Base-by-base conservation (phyloP, 139 green algal species). In the Chlorella sp. region DNA sequence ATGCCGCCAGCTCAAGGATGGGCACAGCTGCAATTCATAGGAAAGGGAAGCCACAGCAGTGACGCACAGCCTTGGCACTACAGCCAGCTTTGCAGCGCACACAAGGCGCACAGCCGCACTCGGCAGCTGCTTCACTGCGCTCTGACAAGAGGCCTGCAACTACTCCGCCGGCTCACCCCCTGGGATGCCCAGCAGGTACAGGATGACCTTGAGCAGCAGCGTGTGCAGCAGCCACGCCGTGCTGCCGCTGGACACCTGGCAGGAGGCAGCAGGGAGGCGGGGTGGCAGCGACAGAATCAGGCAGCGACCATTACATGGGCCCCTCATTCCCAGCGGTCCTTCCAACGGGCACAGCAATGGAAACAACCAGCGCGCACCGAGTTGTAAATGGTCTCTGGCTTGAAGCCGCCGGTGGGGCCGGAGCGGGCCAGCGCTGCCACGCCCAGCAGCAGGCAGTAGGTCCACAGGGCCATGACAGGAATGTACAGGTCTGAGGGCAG, bases 401-500 rank as follows among this genome's bases (percentile, higher is more conserved):
- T 92, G 88, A 96, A 98, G 30, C 32, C 63, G 12, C 47, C 85
- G 6, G 23, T 28, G 21, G 76, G 76, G 39, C 81, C 84, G 28
- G 76, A 80, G 32, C 71, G 63, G 7, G 65, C 47, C 7, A 91
- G 69, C 36, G 90, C 44, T 2, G 82, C 57, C 18, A 89, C 60
- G 18, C 88, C 92, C 4, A 88, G 76, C 28, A 99, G 85, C 30
- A 99, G 69, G 71, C 88, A 87, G 87, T 98, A 99, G 32, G 94
- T 96, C 91, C 91, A 97, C 18, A 96, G 83, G 0, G 91, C 93
- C 92, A 98, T 95, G 38, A 97, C 57, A 0, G 97, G 97, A 32
- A 99, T 94, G 92, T 99, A 99, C 74, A 99, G 90, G 89, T 99
- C 97, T 80, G 80, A 15, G 21, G 15, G 38, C n/a, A 15, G 25